Percentiles rank a stretch among this genome's conserved stretches.
Conservation (phyloP, 2,329 filamentous ascomycete species). For the Trichoderma sp. region DNA sequence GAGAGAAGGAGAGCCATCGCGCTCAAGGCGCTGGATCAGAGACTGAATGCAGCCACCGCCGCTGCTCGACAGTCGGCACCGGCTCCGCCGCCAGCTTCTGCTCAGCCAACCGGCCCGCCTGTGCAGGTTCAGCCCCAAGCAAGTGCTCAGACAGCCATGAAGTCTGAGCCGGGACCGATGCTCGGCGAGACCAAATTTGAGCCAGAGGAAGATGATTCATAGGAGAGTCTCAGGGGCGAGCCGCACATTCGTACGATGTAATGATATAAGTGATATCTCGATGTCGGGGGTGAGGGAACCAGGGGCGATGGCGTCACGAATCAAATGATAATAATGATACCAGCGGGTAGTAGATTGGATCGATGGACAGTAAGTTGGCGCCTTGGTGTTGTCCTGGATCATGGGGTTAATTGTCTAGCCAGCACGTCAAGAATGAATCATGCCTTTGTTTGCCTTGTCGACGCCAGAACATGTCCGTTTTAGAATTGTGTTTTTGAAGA, state of each 20-base stretch:
- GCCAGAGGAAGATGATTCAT: constrained; percentile 53
- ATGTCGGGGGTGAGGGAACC: neutral
- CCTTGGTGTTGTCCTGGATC: constrained; percentile 12
- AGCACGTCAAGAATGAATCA: constrained; percentile 2
- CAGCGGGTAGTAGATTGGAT: neutral
- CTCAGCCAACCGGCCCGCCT: constrained; percentile 52
- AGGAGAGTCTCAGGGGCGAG: neutral
- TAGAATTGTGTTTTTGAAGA: neutral
- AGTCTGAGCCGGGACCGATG: constrained; percentile 55
- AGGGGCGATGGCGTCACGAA: neutral
- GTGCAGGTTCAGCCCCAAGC: constrained; percentile 59
- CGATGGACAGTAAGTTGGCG: constrained; percentile 8
- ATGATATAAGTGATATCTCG: neutral
- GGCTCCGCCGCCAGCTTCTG: constrained; percentile 27
- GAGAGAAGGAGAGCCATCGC: constrained; percentile 87
- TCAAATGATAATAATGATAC: constrained; percentile 1
- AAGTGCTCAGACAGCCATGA: constrained; percentile 60
- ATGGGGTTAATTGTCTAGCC: constrained; percentile 17
- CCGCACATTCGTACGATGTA: neutral
- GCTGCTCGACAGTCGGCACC: constrained; percentile 31
- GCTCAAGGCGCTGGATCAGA: constrained; percentile 87
- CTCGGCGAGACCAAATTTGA: constrained; percentile 71
- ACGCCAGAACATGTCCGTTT: neutral
- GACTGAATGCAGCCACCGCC: constrained; percentile 78
- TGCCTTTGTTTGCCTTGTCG: neutral